A percentile compares a stretch with the other conserved stretches of the same genome.
These are phyloP conservation scores for Penicillium diatomitis DNA, from an alignment of 495 filamentous ascomycete genomes.

Conservation along the genomic window DNA sequence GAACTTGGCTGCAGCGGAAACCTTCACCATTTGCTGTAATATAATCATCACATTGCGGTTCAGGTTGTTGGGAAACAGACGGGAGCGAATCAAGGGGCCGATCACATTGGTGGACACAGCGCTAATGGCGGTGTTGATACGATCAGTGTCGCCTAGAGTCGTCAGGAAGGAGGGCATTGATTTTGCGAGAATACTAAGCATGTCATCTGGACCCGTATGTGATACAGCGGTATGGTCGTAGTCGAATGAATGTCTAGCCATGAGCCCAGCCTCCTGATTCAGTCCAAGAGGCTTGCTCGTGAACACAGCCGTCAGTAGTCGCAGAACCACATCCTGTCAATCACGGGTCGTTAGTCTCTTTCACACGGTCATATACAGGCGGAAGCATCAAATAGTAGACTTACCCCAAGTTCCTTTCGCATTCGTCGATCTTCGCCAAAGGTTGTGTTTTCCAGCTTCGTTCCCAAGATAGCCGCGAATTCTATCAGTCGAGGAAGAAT, in stretches of 20 bases:
- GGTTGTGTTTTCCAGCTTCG: conserved; percentile 94
- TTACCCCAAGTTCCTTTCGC: conserved; percentile 82
- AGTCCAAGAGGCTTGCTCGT: conserved; percentile 70
- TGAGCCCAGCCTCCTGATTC: conserved; percentile 33
- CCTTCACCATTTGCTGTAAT: conserved; percentile 64
- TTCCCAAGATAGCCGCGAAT: conserved; percentile 78
- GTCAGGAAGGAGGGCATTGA: conserved; percentile 79
- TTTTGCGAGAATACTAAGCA: conserved; percentile 66
- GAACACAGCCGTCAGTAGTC: conserved; percentile 82
- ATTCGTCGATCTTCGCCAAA: conserved; percentile 94
- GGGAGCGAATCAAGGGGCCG: conserved; percentile 72
- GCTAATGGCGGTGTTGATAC: conserved; percentile 63
- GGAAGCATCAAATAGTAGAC: conserved; percentile 16
- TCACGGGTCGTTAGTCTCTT: conserved; percentile 14
- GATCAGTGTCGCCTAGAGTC: conserved; percentile 77
- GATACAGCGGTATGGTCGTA: conserved; percentile 31
- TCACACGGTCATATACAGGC: neutral
- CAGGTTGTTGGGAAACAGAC: conserved; percentile 81
- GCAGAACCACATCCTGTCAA: conserved; percentile 72
- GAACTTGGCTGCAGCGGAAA: conserved; percentile 70
- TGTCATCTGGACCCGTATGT: conserved; percentile 54
- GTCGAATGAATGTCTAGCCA: conserved; percentile 36
- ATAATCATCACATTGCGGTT: conserved; percentile 60
- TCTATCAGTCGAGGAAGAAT: conserved; percentile 80
- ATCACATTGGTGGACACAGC: conserved; percentile 79